Evolutionary conservation across 352 stramenopile genomes (phyloP).

Genomic region (Paralagenidium karlingii): DNA sequence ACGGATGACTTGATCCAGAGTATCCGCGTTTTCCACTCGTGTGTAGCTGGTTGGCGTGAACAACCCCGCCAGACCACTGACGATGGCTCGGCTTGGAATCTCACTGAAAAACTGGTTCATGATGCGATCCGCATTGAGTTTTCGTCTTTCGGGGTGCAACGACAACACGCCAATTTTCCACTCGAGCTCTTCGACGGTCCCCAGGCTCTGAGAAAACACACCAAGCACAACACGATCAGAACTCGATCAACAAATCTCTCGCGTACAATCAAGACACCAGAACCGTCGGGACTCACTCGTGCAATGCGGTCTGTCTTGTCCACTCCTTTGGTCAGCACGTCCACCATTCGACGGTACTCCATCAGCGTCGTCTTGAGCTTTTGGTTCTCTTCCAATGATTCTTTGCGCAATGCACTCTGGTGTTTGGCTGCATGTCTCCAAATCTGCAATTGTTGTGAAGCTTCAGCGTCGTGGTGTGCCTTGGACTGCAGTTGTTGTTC

Average conservation of each 20-base stretch:
- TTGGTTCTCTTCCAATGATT: slow-evolving; percentile 6
- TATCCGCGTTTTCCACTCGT: slow-evolving; percentile 2
- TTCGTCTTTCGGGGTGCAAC: slow-evolving; percentile 1
- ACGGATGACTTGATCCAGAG: neutral
- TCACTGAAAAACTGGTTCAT: slow-evolving; percentile 5
- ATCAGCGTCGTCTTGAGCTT: slow-evolving; percentile 3
- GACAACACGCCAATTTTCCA: slow-evolving; percentile 3
- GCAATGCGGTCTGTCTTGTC: neutral
- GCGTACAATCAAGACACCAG: too few relatives aligned
- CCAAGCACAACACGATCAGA: too few relatives aligned
- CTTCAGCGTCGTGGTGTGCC: too few relatives aligned
- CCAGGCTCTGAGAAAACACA: too few relatives aligned
- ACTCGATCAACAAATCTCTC: too few relatives aligned
- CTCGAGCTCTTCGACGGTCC: slow-evolving; percentile 8
- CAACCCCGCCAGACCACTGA: slow-evolving; percentile 3
- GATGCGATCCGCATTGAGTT: slow-evolving; percentile 8
- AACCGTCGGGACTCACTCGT: neutral
- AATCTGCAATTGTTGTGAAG: too few relatives aligned
- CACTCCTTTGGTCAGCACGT: slow-evolving; percentile 1
- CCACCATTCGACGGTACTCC: slow-evolving; percentile 5
- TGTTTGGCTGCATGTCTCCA: too few relatives aligned
- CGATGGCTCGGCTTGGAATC: slow-evolving; percentile 6
- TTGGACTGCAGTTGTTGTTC: too few relatives aligned
- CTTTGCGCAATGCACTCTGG: too few relatives aligned
- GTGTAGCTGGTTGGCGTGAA: neutral